A percentile compares a stretch with the other conserved stretches of the same genome.
phyloP scores from a whole-genome alignment of 129 eudicot species.

The Mikania micrantha region DNA sequence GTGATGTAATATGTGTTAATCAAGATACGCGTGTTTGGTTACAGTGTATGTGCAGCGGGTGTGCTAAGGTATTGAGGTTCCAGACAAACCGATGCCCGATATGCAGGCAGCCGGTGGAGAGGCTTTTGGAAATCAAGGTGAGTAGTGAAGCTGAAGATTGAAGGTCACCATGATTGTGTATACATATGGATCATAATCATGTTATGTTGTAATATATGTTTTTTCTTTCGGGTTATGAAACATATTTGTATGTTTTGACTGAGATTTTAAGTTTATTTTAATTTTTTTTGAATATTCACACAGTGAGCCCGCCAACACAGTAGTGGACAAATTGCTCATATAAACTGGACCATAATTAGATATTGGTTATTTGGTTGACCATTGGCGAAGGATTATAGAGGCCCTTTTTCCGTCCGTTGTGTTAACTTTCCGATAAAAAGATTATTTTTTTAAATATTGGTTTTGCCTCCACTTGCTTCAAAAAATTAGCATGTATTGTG shows the following conservation, averaged over 20 bases:
- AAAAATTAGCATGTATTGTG: no score
- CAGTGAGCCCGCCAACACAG: no score
- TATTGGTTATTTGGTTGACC: no score
- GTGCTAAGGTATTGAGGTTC: slow-evolving; percentile 90
- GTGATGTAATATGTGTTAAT: neutral
- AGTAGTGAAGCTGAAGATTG: slow-evolving; percentile 53
- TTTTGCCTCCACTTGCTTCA: no score
- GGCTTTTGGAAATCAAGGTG: slow-evolving; percentile 93
- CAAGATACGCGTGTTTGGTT: slow-evolving; percentile 1
- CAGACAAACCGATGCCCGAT: slow-evolving; percentile 95
- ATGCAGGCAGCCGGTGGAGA: slow-evolving; percentile 96
- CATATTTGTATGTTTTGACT: slow-evolving; percentile 10
- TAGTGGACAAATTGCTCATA: no score
- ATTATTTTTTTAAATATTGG: no score
- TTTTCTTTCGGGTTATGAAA: neutral
- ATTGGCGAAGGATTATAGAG: no score
- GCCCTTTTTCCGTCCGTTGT: no score
- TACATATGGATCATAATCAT: neutral
- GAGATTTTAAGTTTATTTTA: no score
- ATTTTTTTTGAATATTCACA: no score
- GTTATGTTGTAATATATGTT: slow-evolving; percentile 22
- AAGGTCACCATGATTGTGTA: neutral
- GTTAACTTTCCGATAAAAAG: no score
- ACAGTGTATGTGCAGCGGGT: slow-evolving; percentile 99
- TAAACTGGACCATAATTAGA: neutral